Evolutionary conservation across 2,329 filamentous ascomycete genomes (phyloP), one percentile per base, ranked within the genome.

Genomic region (Xylariomycetidae sp.): DNA sequence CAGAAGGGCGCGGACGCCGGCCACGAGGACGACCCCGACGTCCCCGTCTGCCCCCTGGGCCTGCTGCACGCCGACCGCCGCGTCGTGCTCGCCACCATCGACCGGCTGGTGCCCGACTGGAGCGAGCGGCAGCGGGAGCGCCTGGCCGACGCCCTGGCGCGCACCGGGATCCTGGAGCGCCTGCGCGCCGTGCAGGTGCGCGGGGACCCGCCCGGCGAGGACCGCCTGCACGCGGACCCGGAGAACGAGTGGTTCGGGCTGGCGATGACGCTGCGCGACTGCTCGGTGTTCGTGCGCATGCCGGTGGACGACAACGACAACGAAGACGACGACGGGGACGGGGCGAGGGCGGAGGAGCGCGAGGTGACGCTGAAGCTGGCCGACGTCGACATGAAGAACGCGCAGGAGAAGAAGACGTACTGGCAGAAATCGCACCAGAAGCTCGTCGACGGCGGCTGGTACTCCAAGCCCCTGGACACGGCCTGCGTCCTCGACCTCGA

Each of bases 181-280:
- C 53, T 66, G 6, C 50, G 53, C 9, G 40, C 52, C 17, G 37
- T 54, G 37, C 59, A 67, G 32, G 44, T 56, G 5, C 54, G 42
- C 12, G 51, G 67, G 15, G 72, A 75, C 42, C 50, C 58, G 2
- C 53, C 47, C 0, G 63, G 65, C 0, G 65, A 72, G 26, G 15
- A 25, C 24, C 24, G 24, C 14, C 56, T 74, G 3, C 46, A 59
- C 3, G 60, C 63, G 7, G 53, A 64, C 29, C 54, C 54, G 2
- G 40, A 50, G 14, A 57, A 65, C 36, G 39, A 52, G 4, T 63
- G 71, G 18, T 78, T 84, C 39, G 70, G 74, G 10, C 64, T 85
- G 6, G 82, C 83, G 35, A 90, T 90, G 85, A 89, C 85, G 4
- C 57, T 92, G 44, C 68, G 85, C 31, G 85, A 92, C 62, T 88